Evolutionary conservation across 2,329 filamentous ascomycete genomes (phyloP).

Genomic region (Fusarium ramigenum): DNA sequence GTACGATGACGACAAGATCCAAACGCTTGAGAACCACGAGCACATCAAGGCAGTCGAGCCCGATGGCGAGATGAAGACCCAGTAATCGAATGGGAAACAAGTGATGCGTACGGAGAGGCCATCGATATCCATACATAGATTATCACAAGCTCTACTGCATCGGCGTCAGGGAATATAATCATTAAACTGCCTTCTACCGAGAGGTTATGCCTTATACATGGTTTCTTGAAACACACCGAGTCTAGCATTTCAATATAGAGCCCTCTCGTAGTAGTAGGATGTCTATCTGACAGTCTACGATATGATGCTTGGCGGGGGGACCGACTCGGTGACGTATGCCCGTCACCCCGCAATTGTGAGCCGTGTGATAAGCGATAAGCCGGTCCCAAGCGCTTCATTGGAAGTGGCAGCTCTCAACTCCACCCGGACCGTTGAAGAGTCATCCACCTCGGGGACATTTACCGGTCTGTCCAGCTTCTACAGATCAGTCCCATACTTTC

Average conservation of each 20-base stretch:
- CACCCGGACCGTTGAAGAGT: conserved; percentile 28
- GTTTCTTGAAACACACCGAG: neutral
- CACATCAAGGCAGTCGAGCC: conserved; percentile 79
- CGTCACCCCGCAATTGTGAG: conserved; percentile 18
- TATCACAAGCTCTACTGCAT: conserved; percentile 18
- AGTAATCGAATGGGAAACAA: conserved; percentile 58
- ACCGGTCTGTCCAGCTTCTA: neutral
- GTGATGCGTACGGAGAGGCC: neutral
- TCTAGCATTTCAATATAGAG: neutral
- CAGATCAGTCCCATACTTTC: neutral
- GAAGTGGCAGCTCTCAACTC: neutral
- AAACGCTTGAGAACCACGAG: conserved; percentile 72
- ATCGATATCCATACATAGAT: conserved; percentile 12
- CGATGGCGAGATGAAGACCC: conserved; percentile 75
- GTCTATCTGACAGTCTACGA: neutral
- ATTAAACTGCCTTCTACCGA: neutral
- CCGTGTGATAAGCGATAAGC: conserved; percentile 35
- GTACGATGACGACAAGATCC: conserved; percentile 73
- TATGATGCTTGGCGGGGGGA: conserved; percentile 15
- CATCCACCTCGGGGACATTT: conserved; percentile 13
- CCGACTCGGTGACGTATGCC: conserved; percentile 32
- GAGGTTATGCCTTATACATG: neutral
- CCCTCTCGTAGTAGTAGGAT: neutral
- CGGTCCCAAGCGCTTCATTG: conserved; percentile 21
- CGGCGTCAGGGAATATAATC: conserved; percentile 17